Evolutionary conservation across 1,139 yeast genomes (phyloP).

Genomic region (Geotrichum histeridarum): DNA sequence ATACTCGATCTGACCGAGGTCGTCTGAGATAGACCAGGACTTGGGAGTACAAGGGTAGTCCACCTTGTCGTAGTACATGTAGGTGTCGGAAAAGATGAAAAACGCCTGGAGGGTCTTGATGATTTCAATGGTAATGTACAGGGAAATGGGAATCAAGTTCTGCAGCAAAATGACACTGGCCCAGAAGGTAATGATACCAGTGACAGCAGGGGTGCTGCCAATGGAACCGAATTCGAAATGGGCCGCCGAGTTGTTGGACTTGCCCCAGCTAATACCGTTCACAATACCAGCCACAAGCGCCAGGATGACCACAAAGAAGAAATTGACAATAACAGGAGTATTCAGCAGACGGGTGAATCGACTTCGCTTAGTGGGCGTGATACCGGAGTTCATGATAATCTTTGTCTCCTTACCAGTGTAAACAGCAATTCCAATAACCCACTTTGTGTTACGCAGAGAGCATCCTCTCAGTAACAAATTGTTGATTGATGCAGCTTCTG

Average conservation of each 20-base stretch:
- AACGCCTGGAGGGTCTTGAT: conserved; percentile 92
- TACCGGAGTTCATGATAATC: conserved; percentile 89
- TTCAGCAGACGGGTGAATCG: conserved; percentile 81
- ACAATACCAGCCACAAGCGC: conserved; percentile 80
- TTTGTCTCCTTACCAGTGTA: conserved; percentile 91
- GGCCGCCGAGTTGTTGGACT: conserved; percentile 51
- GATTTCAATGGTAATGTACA: conserved; percentile 90
- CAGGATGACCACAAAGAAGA: conserved; percentile 62
- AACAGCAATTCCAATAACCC: conserved; percentile 85
- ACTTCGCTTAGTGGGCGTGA: conserved; percentile 84
- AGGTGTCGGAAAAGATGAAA: conserved; percentile 81
- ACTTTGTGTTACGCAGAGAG: conserved; percentile 74
- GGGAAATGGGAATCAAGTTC: conserved; percentile 87
- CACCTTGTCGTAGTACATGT: conserved; percentile 76
- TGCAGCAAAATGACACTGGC: conserved; percentile 87
- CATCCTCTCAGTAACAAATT: conserved; percentile 86
- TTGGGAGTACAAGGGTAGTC: conserved; percentile 96
- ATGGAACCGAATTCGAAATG: conserved; percentile 68
- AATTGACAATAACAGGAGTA: conserved; percentile 73
- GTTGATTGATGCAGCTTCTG: conserved; percentile 66
- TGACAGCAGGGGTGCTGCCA: conserved; percentile 62
- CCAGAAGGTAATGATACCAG: conserved; percentile 81
- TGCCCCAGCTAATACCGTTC: conserved; percentile 64
- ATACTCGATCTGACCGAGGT: conserved; percentile 92
- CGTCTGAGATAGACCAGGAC: conserved; percentile 96